Conservation (phyloP, 805 yeast species). For the Schwanniomyces yamadae region DNA sequence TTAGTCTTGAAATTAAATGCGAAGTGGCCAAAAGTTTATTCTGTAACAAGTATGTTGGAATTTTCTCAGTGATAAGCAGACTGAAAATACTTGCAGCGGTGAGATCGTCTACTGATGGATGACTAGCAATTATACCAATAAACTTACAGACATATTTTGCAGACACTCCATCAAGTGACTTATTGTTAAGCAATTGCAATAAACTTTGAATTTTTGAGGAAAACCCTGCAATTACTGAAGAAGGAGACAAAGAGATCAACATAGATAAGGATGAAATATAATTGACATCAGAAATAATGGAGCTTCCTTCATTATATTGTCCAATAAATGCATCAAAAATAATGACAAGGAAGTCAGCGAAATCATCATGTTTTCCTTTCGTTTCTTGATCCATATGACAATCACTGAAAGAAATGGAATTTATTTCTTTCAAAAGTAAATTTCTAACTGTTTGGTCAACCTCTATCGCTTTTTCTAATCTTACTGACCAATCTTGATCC, state of each 20-base stretch:
- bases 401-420: conserved; percentile 13
- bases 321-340: conserved; percentile 37
- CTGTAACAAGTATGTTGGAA: conserved; percentile 15
- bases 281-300: conserved; percentile 18
- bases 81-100: conserved; percentile 8
- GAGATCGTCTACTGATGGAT: conserved; percentile 21
- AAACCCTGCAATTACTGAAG: conserved; percentile 21
- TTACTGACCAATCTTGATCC: conserved; percentile 73
- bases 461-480: conserved; percentile 68
- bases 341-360: conserved; percentile 25
- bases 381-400: conserved; percentile 15
- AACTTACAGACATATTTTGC: conserved; percentile 38
- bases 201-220: conserved; percentile 18
- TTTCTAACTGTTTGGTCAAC: conserved; percentile 52
- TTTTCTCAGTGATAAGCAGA: conserved; percentile 6
- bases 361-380: conserved; percentile 14
- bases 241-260: conserved; percentile 32
- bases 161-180: conserved; percentile 20
- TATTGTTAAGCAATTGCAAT: conserved; percentile 21
- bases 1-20: conserved; percentile 47
- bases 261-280: conserved; percentile 39
- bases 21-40: conserved; percentile 35
- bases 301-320: conserved; percentile 13
- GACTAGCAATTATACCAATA: conserved; percentile 51
- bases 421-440: conserved; percentile 21